Percentiles rank a stretch among this genome's conserved stretches.
phyloP scores from a whole-genome alignment of 805 yeast genomes.

The Candida anglica region DNA sequence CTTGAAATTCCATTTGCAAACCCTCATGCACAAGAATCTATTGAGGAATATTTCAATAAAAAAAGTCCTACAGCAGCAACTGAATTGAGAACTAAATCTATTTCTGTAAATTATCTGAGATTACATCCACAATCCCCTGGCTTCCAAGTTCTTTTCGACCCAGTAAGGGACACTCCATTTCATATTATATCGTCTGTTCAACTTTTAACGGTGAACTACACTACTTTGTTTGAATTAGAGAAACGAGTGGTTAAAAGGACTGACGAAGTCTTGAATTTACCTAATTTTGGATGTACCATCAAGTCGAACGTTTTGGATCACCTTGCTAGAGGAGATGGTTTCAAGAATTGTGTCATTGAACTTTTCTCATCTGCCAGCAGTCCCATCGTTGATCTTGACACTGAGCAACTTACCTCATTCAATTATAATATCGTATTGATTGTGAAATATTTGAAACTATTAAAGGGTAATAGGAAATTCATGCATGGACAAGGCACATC shows the following conservation, averaged over 20 bases:
- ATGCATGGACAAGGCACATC: neutral
- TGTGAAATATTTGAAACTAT: slow-evolving; percentile 18
- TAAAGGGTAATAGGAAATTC: slow-evolving; percentile 8
- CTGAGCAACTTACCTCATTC: slow-evolving; percentile 26
- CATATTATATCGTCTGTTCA: slow-evolving; percentile 31
- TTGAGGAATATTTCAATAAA: slow-evolving; percentile 16
- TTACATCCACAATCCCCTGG: slow-evolving; percentile 30
- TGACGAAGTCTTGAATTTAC: slow-evolving; percentile 30
- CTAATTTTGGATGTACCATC: slow-evolving; percentile 29
- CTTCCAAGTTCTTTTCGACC: slow-evolving; percentile 33
- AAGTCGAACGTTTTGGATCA: slow-evolving; percentile 32
- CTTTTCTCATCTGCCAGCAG: slow-evolving; percentile 33
- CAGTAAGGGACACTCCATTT: slow-evolving; percentile 26
- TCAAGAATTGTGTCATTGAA: slow-evolving; percentile 34
- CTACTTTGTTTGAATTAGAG: slow-evolving; percentile 4
- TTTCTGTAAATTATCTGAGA: slow-evolving; percentile 20
- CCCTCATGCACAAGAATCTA: slow-evolving; percentile 15
- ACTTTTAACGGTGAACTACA: slow-evolving; percentile 23
- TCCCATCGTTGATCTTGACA: slow-evolving; percentile 35
- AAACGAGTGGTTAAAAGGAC: slow-evolving; percentile 7
- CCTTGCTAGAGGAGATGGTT: slow-evolving; percentile 30
- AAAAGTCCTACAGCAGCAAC: slow-evolving; percentile 17
- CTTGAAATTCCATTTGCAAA: slow-evolving; percentile 29
- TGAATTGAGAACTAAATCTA: slow-evolving; percentile 19
- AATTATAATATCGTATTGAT: slow-evolving; percentile 29